phyloP scores from a whole-genome alignment of 805 yeast species.

The Torulaspora maleeae region DNA sequence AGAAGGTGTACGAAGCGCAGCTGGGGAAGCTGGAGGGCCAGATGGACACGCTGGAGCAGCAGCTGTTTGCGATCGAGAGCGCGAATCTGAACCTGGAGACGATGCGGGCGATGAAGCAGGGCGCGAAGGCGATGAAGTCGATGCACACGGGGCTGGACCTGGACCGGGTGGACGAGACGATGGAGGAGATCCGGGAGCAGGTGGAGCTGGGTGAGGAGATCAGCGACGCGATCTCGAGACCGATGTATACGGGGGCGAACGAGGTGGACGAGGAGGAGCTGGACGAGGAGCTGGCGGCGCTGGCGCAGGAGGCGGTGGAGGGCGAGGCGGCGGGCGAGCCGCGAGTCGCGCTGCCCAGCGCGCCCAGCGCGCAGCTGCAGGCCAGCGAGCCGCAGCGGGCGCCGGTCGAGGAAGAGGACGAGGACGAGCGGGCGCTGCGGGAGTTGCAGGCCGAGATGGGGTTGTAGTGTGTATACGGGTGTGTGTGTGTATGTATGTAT shows the following conservation, averaged over 20 bases:
- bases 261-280: constrained; percentile 90
- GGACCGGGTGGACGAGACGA: constrained; percentile 93
- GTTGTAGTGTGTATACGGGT: too few relatives aligned
- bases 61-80: constrained; percentile 82
- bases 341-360: constrained; percentile 44
- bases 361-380: constrained; percentile 37
- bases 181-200: constrained; percentile 98
- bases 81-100: constrained; percentile 97
- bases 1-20: constrained; percentile 75
- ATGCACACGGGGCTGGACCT: constrained; percentile 93
- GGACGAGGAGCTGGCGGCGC: constrained; percentile 85
- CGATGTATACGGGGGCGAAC: constrained; percentile 57
- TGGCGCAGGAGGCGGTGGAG: constrained; percentile 77
- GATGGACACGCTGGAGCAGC: constrained; percentile 84
- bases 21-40: constrained; percentile 79
- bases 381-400: constrained; percentile 7
- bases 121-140: constrained; percentile 93
- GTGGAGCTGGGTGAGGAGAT: constrained; percentile 93
- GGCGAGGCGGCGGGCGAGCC: constrained; percentile 34
- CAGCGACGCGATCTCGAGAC: constrained; percentile 92
- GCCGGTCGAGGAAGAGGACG: constrained; percentile 56
- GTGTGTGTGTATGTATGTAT: constrained; percentile 3
- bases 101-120: constrained; percentile 98
- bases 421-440: constrained; percentile 75
- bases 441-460: constrained; percentile 88